A percentile compares a stretch with the other conserved stretches of the same genome.
These are phyloP conservation scores for Phytopythium aichiense DNA, from an alignment of 352 stramenopile species.

Conservation along the genomic window DNA sequence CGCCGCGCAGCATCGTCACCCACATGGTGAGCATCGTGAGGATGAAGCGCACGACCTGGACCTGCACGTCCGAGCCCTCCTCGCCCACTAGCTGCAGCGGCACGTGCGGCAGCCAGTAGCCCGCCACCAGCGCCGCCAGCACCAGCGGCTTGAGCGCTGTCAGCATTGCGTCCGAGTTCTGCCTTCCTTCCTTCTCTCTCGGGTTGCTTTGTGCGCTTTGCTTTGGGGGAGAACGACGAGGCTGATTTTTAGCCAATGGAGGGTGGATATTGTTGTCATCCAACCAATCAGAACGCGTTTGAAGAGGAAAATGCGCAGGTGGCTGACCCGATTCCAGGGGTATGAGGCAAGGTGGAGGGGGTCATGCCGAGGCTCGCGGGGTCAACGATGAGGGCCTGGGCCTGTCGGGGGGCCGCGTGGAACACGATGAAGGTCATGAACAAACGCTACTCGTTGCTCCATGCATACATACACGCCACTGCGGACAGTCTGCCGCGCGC, in stretches of 20 bases:
- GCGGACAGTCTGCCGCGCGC: background rate
- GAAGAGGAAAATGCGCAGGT: slow-evolving; percentile 2
- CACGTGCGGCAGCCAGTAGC: slow-evolving; percentile 48
- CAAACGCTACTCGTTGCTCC: background rate
- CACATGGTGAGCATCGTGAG: slow-evolving; percentile 56
- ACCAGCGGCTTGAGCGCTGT: slow-evolving; percentile 35
- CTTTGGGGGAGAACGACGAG: background rate
- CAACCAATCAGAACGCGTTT: background rate
- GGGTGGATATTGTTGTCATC: background rate
- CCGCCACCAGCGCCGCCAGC: slow-evolving; percentile 33
- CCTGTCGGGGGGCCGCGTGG: too few species aligned
- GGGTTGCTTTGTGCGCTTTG: background rate
- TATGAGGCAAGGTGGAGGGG: too few species aligned
- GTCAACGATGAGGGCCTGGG: background rate
- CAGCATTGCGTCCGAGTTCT: slow-evolving; percentile 7
- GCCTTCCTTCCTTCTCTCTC: background rate
- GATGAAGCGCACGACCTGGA: slow-evolving; percentile 48
- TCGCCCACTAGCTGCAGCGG: slow-evolving; percentile 30
- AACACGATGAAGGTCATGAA: background rate
- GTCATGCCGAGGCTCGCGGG: background rate
- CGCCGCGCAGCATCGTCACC: slow-evolving; percentile 29
- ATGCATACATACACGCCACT: background rate
- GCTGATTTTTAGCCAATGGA: background rate
- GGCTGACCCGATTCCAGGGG: background rate
- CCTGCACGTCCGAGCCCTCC: slow-evolving; percentile 31